A percentile compares a stretch with the other conserved stretches of the same genome.
These are phyloP conservation scores for Schizochytrium sp. DNA, from an alignment of 108 stramenopile species.

Conservation along the genomic window DNA sequence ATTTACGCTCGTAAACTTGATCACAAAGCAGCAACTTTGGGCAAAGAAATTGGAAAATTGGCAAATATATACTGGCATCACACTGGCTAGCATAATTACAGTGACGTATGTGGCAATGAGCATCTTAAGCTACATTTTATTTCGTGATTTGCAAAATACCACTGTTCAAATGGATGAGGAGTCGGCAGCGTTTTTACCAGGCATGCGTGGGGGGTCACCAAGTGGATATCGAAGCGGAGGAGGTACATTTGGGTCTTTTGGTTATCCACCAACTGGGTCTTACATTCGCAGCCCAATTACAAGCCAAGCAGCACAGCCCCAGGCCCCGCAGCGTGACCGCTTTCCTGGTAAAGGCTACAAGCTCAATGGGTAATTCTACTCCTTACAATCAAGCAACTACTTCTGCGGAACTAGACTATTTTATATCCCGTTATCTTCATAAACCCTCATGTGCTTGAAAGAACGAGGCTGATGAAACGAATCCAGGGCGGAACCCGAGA, in stretches of 20 bases:
- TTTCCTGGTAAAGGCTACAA: slow-evolving; percentile 52
- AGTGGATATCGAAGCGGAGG: not conserved
- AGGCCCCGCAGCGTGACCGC: not conserved
- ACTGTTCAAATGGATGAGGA: slow-evolving; percentile 42
- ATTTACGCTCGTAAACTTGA: not conserved
- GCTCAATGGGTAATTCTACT: not conserved
- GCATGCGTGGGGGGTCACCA: not conserved
- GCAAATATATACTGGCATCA: slow-evolving; percentile 11
- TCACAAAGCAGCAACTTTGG: not conserved
- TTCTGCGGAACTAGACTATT: not conserved
- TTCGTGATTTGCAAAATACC: slow-evolving; percentile 40
- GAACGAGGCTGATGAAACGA: too few relatives aligned
- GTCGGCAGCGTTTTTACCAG: slow-evolving; percentile 3
- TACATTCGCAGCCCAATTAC: not conserved
- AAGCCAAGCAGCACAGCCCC: not conserved
- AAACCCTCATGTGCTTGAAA: not conserved
- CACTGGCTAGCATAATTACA: not conserved
- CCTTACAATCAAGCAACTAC: not conserved
- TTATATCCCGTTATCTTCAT: not conserved
- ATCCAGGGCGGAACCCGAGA: too few relatives aligned
- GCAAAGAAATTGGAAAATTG: not conserved
- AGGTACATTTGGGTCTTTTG: slow-evolving; percentile 15
- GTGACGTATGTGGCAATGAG: not conserved
- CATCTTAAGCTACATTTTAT: not conserved
- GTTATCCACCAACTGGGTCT: not conserved